Base-by-base conservation (phyloP, 2,329 filamentous ascomycete species). In the Pseudopyrenochaeta lycopersici region DNA sequence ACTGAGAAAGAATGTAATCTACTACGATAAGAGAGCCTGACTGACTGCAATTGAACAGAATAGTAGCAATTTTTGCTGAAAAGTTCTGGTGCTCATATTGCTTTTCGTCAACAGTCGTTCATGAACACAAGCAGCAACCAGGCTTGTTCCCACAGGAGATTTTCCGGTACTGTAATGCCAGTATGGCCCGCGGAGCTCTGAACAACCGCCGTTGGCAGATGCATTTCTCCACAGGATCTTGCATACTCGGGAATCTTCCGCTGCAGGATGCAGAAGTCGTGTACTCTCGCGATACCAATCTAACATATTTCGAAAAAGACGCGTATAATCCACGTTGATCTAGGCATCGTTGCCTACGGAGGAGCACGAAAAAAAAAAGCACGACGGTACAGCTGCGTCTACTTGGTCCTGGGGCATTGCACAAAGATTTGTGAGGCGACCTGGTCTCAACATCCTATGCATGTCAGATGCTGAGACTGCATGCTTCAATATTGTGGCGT, bases 401-500 rank as follows among this genome's bases (percentile, higher is more conserved):
- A 10, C 27, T 2, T 18, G 14, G 23, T 27, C 23, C n/a, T 21
- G 23, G 23, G 21, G 17, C 23, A 27, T 18, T 12, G 23, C 12
- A 42, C 27, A 30, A 42, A 42, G 9, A 17, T 23, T 30, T 11
- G n/a, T 10, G 36, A 39, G 21, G 18, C 7, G 4, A 12, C 36
- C 3, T 14, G 36, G 20, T 39, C 36, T 23, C 36, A 4, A 9
- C 18, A 10, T 39, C 20, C 23, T 33, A 63, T 62, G 63, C 56
- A 62, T 32, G 56, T 64, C 50, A 66, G 52, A 58, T 39, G 48
- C 23, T 31, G 38, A 52, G 36, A 33, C 21, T 32, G 38, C 39
- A 18, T 35, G 30, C 50, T 54, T 45, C 60, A 63, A 68, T 66
- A 68, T 67, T 67, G 64, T 71, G 66, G 65, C 65, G 61, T 43